These are phyloP conservation scores for Umbelopsis isabellina DNA, from an alignment of 192 early-diverging fungal species.

Conservation along the genomic window DNA sequence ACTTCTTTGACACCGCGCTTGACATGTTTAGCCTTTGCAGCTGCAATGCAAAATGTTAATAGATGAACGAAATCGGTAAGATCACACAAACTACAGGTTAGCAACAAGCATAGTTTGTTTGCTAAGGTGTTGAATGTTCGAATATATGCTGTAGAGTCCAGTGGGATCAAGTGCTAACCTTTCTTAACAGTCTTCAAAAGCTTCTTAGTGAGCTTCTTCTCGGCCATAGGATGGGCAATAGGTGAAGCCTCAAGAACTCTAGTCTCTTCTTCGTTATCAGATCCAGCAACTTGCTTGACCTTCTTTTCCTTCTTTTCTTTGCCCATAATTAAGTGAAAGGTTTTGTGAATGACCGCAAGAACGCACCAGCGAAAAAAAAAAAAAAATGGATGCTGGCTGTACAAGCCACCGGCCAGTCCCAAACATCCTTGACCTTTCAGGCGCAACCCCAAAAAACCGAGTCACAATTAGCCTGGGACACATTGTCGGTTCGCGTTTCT, in stretches of 20 bases:
- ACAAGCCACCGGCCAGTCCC: no score
- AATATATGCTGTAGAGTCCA: slow-evolving; percentile 15
- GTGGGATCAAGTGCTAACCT: slow-evolving; percentile 49
- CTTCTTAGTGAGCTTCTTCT: slow-evolving; percentile 84
- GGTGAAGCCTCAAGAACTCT: slow-evolving; percentile 59
- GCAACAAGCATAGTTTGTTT: no score
- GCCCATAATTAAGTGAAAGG: slow-evolving; percentile 31
- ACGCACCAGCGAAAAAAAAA: slow-evolving; percentile 21
- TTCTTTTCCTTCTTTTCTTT: slow-evolving; percentile 61
- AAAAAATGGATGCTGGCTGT: not conserved
- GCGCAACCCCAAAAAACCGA: no score
- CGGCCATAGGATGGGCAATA: slow-evolving; percentile 83
- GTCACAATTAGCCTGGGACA: no score
- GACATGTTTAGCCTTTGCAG: slow-evolving; percentile 84
- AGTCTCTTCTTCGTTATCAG: slow-evolving; percentile 54
- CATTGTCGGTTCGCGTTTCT: not conserved
- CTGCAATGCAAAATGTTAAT: slow-evolving; percentile 38
- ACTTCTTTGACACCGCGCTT: slow-evolving; percentile 98
- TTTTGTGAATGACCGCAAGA: not conserved
- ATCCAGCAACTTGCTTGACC: slow-evolving; percentile 47
- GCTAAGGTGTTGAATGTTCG: no score
- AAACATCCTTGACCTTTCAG: no score
- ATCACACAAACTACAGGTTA: no score
- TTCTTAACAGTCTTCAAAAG: slow-evolving; percentile 89
- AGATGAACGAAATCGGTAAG: not conserved